These are phyloP conservation scores for Ophiostoma tasmaniense DNA, from an alignment of 2,329 filamentous ascomycete genomes.

Conservation along the genomic window DNA sequence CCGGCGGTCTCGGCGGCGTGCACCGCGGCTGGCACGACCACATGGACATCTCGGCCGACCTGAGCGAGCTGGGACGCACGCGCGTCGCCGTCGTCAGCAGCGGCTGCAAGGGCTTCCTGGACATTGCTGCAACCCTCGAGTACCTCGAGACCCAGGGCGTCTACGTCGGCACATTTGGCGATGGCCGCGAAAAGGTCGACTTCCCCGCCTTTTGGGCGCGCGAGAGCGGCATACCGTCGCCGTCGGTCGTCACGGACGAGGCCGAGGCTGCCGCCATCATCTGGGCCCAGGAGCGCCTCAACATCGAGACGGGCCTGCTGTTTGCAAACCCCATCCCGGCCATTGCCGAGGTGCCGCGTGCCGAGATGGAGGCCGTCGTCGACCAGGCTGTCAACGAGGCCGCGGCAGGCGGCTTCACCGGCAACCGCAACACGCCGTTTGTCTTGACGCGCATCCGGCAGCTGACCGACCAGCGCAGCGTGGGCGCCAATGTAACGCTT, in stretches of 20 bases:
- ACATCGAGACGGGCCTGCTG: conserved; percentile 68
- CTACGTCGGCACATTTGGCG: conserved; percentile 80
- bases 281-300: conserved; percentile 63
- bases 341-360: conserved; percentile 58
- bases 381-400: conserved; percentile 58
- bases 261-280: conserved; percentile 84
- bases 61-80: conserved; percentile 87
- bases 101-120: conserved; percentile 93
- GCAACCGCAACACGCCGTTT: conserved; percentile 76
- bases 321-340: conserved; percentile 84
- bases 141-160: conserved; percentile 64
- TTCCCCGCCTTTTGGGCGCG: conserved; percentile 91
- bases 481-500: conserved; percentile 63
- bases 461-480: conserved; percentile 61
- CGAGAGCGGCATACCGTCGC: conserved; percentile 75
- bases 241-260: conserved; percentile 64
- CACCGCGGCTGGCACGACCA: conserved; percentile 79
- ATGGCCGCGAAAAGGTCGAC: conserved; percentile 58
- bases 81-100: conserved; percentile 80
- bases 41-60: conserved; percentile 90
- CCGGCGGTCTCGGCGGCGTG: conserved; percentile 87
- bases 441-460: conserved; percentile 72
- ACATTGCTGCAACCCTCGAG: conserved; percentile 84
- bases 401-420: conserved; percentile 55
- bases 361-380: conserved; percentile 63